Conservation (phyloP, 1,284 basidiomycete species). For the Phaffia rhodozyma region DNA sequence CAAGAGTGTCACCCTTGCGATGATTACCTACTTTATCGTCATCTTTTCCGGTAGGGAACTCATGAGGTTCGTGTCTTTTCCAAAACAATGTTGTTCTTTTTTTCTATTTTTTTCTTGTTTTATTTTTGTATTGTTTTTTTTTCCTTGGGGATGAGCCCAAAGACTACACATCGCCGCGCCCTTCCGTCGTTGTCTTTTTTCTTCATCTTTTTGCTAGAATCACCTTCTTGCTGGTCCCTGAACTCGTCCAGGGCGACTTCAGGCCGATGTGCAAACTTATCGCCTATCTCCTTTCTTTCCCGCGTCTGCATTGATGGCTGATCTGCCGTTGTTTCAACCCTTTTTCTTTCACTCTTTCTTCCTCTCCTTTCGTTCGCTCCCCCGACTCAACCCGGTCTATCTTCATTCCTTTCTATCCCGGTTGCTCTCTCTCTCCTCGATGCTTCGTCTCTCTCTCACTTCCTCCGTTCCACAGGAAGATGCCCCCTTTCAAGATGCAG, state of each 20-base stretch:
- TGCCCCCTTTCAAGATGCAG: conserved; percentile 64
- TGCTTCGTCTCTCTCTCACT: neutral
- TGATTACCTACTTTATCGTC: conserved; percentile 70
- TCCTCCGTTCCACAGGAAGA: conserved; percentile 35
- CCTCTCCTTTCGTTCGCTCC: neutral
- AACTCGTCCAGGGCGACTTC: neutral
- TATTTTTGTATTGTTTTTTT: neutral
- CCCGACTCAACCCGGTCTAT: neutral
- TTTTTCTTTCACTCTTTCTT: too few species aligned
- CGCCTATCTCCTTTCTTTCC: too few species aligned
- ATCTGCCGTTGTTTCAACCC: too few species aligned
- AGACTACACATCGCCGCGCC: neutral
- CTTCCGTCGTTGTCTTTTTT: neutral
- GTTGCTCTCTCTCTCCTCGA: neutral
- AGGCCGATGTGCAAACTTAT: too few species aligned
- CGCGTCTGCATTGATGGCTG: too few species aligned
- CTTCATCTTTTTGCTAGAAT: neutral
- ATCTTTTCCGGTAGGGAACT: conserved; percentile 76
- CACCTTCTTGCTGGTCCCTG: neutral
- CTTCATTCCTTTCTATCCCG: neutral
- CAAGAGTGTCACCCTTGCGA: conserved; percentile 54
- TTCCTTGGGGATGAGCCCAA: neutral
- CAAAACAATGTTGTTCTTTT: neutral
- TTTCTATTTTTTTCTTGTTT: too few species aligned
- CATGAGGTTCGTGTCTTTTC: conserved; percentile 51